Evolutionary conservation across 2,329 filamentous ascomycete species (phyloP), one percentile per base, ranked within the genome.

Genomic region (Lizonia empirigonia): DNA sequence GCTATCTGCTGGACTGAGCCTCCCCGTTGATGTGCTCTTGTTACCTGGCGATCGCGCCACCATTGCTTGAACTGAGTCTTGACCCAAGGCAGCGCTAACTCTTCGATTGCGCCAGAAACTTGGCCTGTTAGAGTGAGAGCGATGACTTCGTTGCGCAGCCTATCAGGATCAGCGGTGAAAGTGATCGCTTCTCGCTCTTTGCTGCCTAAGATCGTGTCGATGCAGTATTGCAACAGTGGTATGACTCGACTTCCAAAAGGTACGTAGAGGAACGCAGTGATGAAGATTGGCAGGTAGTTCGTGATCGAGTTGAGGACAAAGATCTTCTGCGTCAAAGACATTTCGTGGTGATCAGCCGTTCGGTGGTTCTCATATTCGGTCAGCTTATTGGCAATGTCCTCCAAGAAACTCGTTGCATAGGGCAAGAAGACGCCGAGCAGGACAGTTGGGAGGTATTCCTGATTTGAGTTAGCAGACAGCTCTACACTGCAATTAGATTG

Each of bases 281-380:
- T 61, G n/a, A 70, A 63, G n/a, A 70, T 70, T 1, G 69, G 69
- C 5, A 70, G 53, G 34, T 71, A 72, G 20, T 69, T 69, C 4
- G 69, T 69, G n/a, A 71, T 65, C 4, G 65, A 70, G 53, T 70
- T 69, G 6, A 72, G 54, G 7, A 71, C 64, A 24, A 72, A 72
- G 3, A 68, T 60, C 50, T 72, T 72, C 24, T 69, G 68, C 5
- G 67, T 72, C 7, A 70, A 51, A 5, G 68, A 68, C 63, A 69
- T 70, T 32, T 71, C 68, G 45, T 70, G 57, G 18, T 64, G 53
- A 35, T 68, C 66, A 29, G 52, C 52, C 13, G 69, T 72, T 35
- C 67, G 60, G 37, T 72, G 67, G 32, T 72, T 71, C 32, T 72
- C 69, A 40, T 66, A 71, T 42, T 70, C 62, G 4, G 68, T 71